A percentile compares a stretch with the other conserved stretches of the same genome.
Conservation (phyloP, 495 filamentous ascomycete genomes). For the Penicillium fimorum region DNA sequence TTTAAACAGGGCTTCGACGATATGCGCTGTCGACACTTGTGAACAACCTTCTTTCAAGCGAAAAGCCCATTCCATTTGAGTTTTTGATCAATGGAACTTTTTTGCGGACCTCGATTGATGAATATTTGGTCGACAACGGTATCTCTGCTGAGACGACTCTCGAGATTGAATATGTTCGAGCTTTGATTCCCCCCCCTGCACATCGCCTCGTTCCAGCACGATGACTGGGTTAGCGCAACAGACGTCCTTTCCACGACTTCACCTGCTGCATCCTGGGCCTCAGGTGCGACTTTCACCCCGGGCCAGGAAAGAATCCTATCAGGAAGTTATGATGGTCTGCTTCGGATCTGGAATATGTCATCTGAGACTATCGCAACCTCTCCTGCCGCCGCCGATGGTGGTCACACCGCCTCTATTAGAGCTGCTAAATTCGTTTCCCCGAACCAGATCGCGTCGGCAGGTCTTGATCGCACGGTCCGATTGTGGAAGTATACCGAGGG, state of each 20-base stretch:
- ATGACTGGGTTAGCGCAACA: constrained; percentile 95
- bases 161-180: constrained; percentile 88
- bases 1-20: constrained; percentile 67
- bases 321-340: constrained; percentile 82
- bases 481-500: constrained; percentile 82
- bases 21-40: constrained; percentile 91
- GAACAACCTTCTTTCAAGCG: constrained; percentile 81
- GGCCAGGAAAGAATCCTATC: constrained; percentile 76
- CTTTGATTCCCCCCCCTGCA: constrained; percentile 80
- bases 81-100: constrained; percentile 92
- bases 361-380: constrained; percentile 75
- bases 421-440: constrained; percentile 76
- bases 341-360: constrained; percentile 85
- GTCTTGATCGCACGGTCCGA: constrained; percentile 77
- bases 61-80: constrained; percentile 85
- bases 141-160: constrained; percentile 84
- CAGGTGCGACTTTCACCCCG: constrained; percentile 31
- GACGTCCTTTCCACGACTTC: constrained; percentile 74
- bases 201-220: constrained; percentile 86
- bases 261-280: constrained; percentile 57
- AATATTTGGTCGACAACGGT: constrained; percentile 81
- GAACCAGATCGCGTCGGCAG: constrained; percentile 71
- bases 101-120: constrained; percentile 81
- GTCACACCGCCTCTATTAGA: constrained; percentile 74
- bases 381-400: constrained; percentile 56